These are phyloP conservation scores for Phragmites australis DNA, from an alignment of 176 grass and related monocot species.

Conservation along the genomic window DNA sequence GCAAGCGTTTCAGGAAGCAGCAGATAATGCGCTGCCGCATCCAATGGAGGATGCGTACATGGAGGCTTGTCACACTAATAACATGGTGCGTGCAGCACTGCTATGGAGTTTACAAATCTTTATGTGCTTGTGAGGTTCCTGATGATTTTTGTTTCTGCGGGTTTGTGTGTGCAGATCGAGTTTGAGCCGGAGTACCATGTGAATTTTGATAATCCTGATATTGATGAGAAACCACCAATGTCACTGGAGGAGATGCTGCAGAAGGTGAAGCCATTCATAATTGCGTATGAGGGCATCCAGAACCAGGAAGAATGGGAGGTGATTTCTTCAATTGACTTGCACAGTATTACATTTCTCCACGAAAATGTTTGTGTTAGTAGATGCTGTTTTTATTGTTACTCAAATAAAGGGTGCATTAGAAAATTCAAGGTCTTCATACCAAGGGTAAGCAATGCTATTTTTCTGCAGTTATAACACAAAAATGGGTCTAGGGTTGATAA, in stretches of 20 bases:
- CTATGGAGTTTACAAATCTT: background rate
- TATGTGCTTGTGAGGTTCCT: background rate
- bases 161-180: constrained; percentile 66
- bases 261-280: constrained; percentile 80
- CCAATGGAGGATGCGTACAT: constrained; percentile 34
- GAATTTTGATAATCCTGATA: constrained; percentile 70
- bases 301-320: constrained; percentile 97
- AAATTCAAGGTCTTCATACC: background rate
- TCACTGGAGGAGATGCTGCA: constrained; percentile 68
- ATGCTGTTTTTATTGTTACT: background rate
- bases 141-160: constrained; percentile 13
- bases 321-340: constrained; percentile 16
- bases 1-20: constrained; percentile 49
- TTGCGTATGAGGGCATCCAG: constrained; percentile 75
- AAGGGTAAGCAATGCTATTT: background rate
- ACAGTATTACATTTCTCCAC: background rate
- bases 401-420: background rate
- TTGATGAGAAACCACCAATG: constrained; percentile 88
- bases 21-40: constrained; percentile 38
- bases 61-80: constrained; percentile 59
- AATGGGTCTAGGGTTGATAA: background rate
- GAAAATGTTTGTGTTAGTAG: constrained; percentile 10
- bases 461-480: constrained; percentile 8
- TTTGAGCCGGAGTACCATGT: constrained; percentile 78
- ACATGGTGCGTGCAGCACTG: constrained; percentile 49